Percentiles rank a stretch among this genome's conserved stretches.
phyloP scores from a whole-genome alignment of 169 alveolate species.

The Plasmodium yoelii region DNA sequence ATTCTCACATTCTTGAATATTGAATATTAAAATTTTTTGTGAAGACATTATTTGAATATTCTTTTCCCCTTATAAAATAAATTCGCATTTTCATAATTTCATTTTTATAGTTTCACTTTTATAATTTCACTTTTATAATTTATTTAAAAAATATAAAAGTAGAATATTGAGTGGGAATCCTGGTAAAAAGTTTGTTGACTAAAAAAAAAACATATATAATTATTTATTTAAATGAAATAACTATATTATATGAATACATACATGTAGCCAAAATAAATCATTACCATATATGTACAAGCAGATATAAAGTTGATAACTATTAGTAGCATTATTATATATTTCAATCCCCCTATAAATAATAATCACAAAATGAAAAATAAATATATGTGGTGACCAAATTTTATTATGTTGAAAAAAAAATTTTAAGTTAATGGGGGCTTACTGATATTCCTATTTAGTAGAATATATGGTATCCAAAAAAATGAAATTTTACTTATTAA shows the following conservation, averaged over 20 bases:
- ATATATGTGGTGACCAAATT: not conserved
- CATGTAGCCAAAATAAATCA: not conserved
- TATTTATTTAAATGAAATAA: not conserved
- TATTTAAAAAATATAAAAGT: slow-evolving; percentile 40
- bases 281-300: slow-evolving; percentile 68
- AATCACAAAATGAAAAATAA: slow-evolving; percentile 8
- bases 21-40: too few species aligned
- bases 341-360: slow-evolving; percentile 37
- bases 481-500: slow-evolving; percentile 48
- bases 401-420: not conserved
- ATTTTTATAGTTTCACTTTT: too few species aligned
- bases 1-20: too few species aligned
- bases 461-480: slow-evolving; percentile 71
- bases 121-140: slow-evolving; percentile 1
- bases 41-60: too few species aligned
- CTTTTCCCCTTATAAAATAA: too few species aligned
- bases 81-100: not conserved
- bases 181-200: slow-evolving; percentile 35
- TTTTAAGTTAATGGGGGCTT: not conserved
- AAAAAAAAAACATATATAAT: not conserved
- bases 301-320: slow-evolving; percentile 36
- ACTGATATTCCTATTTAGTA: slow-evolving; percentile 32
- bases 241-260: not conserved
- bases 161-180: slow-evolving; percentile 58
- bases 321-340: slow-evolving; percentile 48